These are phyloP conservation scores for Fagus crenata DNA, from an alignment of 306 rosid species.

Conservation along the genomic window DNA sequence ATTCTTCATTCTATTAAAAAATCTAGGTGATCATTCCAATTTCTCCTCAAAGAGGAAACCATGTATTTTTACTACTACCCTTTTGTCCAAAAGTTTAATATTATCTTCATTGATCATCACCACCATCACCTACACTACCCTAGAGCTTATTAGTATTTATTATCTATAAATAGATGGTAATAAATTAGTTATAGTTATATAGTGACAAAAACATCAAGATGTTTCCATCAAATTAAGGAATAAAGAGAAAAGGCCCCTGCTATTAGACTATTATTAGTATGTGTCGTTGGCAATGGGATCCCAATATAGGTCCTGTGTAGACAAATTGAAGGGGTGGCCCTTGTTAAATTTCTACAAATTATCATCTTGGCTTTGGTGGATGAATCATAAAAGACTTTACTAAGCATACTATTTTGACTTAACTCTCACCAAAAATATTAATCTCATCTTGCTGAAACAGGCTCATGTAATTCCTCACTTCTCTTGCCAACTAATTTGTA, in stretches of 20 bases:
- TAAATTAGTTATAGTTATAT: not conserved
- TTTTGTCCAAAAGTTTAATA: not conserved
- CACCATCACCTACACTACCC: not conserved
- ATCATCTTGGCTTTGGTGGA: no score
- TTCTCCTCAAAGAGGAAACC: no score
- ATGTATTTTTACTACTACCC: not conserved
- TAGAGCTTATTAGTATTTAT: not conserved
- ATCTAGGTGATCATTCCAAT: no score
- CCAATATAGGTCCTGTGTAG: not conserved
- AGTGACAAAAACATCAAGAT: slow-evolving; percentile 12
- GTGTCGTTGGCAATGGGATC: not conserved
- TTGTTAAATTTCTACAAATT: not conserved
- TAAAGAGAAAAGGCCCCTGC: not conserved
- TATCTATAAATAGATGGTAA: not conserved
- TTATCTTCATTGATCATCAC: not conserved
- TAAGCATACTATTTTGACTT: no score
- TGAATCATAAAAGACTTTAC: no score
- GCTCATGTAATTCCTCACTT: no score
- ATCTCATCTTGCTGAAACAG: no score
- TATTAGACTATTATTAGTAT: not conserved
- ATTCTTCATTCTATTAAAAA: no score
- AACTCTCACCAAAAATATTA: no score
- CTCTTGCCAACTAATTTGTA: no score
- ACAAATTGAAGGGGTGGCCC: not conserved
- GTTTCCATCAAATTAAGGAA: slow-evolving; percentile 11